Evolutionary conservation across 768 basidiomycete species (phyloP), one percentile per base, ranked within the genome.

Genomic region (Serendipita sp.): DNA sequence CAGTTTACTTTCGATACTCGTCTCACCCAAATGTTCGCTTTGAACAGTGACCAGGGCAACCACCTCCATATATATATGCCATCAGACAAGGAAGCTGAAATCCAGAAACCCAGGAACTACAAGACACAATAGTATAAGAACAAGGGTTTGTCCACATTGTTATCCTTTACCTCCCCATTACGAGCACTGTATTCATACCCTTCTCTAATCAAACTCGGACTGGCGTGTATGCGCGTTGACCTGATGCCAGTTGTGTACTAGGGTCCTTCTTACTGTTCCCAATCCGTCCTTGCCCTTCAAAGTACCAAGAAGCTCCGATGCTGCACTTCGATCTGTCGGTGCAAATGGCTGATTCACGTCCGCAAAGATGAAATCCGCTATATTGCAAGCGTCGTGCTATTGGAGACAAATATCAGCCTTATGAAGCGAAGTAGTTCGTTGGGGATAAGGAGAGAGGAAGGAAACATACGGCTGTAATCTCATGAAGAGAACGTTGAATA

Each of bases 331-430:
- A 69, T 88, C 84, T 7, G 77, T 76, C 3, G 87, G 87, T 4
- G 83, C 80, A 75, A 88, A 85, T 0, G 87, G 86, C 73, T 85
- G 82, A 73, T 88, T 89, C 72, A 78, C 75, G 38, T 76, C 64
- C 56, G 73, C 80, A 74, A 83, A 84, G 68, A 85, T 71, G 72
- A 79, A 85, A 1, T 75, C 68, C 15, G 77, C 71, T 0, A 85
- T 82, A 28, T 81, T 75, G 36, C 81, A 79, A 47, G 75, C 74
- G 10, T 81, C 79, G 75, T 86, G 84, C 82, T 73, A 81, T 44
- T 44, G 44, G 58, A 56, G 48, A 35, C 13, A 28, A 52, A 13
- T 18, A 23, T 3, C 30, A 3, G 13, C 3, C 44, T 11, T 1
- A 46, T 46, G 44, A 11, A 11, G 1, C 44, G n/a, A 46, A 46